Conservation (phyloP, 371 early-diverging fungal genomes). For the Chytridiales sp. region DNA sequence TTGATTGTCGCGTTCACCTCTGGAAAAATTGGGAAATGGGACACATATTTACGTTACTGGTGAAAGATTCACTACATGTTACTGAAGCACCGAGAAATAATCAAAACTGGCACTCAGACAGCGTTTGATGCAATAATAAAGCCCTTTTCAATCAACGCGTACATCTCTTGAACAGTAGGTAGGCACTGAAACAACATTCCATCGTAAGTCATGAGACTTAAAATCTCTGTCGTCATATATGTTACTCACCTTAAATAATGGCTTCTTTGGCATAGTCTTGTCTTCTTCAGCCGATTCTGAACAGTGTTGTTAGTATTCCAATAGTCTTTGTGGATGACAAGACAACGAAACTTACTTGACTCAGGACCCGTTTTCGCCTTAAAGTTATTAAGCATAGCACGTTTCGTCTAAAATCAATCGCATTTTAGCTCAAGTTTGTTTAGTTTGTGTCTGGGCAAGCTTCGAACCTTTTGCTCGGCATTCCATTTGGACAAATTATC, state of each 20-base stretch:
- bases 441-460: neutral
- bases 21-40: too few relatives aligned
- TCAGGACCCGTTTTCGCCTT: neutral
- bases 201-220: neutral
- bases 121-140: constrained; percentile 26
- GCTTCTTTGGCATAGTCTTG: constrained; percentile 28
- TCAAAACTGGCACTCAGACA: neutral
- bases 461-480: constrained; percentile 24
- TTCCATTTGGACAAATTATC: constrained; percentile 27
- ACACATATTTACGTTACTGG: too few relatives aligned
- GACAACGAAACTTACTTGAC: neutral
- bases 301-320: neutral
- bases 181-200: constrained; percentile 21
- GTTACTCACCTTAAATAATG: constrained; percentile 41
- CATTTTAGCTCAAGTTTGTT: constrained; percentile 5
- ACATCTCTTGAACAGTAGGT: constrained; percentile 34
- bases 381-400: neutral
- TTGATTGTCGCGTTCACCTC: too few relatives aligned
- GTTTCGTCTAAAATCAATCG: too few relatives aligned
- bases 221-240: neutral
- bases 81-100: too few relatives aligned
- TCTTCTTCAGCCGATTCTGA: constrained; percentile 23
- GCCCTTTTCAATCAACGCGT: constrained; percentile 42
- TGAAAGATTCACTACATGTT: too few relatives aligned
- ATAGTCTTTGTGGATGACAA: neutral